Conservation (phyloP, 306 rosid genomes). For the Inga oerstediana region DNA sequence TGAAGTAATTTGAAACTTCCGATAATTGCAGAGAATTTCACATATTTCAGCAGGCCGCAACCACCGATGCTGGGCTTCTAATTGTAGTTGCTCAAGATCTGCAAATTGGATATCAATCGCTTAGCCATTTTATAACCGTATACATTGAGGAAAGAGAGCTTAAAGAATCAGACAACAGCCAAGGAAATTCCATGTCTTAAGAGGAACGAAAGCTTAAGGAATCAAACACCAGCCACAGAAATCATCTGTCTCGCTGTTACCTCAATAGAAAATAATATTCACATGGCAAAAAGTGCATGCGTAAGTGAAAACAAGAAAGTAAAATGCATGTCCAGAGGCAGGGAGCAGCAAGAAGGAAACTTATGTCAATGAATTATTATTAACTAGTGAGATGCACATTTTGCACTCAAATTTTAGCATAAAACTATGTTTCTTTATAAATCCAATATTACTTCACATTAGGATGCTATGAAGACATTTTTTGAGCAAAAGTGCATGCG, state of each 20-base stretch:
- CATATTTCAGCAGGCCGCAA: slow-evolving; percentile 94
- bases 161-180: slow-evolving; percentile 22
- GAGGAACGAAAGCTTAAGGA: neutral
- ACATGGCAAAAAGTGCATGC: neutral
- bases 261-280: neutral
- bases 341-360: neutral
- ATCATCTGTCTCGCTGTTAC: neutral
- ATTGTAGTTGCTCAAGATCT: slow-evolving; percentile 71
- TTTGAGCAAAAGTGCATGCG: neutral
- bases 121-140: slow-evolving; percentile 12
- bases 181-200: neutral
- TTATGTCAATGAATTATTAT: neutral
- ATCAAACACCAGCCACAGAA: neutral
- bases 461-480: neutral
- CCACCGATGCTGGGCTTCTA: slow-evolving; percentile 90
- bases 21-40: slow-evolving; percentile 83
- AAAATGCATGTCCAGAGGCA: neutral
- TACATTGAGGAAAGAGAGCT: slow-evolving; percentile 21
- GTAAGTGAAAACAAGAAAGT: neutral
- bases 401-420: neutral
- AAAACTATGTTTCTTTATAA: neutral
- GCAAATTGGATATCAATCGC: slow-evolving; percentile 37
- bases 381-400: neutral
- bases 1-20: slow-evolving; percentile 65
- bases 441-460: neutral